phyloP scores from a whole-genome alignment of 2,329 filamentous ascomycete species.

The Emericellopsis atlantica region DNA sequence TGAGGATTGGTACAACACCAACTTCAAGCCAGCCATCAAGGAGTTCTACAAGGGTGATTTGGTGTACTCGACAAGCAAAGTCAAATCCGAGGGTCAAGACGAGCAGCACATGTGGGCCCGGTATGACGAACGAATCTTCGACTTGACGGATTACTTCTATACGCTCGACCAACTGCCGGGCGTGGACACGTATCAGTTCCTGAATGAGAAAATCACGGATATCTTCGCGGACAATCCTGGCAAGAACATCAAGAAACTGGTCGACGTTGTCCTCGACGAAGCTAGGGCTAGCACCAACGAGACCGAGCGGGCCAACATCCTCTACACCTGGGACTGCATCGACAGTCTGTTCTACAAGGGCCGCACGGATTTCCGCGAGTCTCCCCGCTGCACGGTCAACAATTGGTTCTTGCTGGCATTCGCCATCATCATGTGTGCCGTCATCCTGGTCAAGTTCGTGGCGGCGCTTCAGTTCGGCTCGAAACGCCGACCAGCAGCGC shows the following conservation, averaged over 20 bases:
- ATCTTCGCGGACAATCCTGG: constrained; percentile 67
- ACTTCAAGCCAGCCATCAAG: constrained; percentile 67
- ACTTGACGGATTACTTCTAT: constrained; percentile 84
- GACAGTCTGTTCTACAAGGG: constrained; percentile 75
- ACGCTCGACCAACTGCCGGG: constrained; percentile 51
- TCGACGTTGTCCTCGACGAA: constrained; percentile 40
- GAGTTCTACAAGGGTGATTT: constrained; percentile 81
- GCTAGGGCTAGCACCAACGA: constrained; percentile 28
- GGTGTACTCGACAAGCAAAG: constrained; percentile 50
- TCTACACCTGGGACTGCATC: constrained; percentile 67
- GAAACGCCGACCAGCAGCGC: constrained; percentile 75
- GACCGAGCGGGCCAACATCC: constrained; percentile 35
- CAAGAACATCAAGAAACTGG: constrained; percentile 58
- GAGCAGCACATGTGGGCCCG: constrained; percentile 68
- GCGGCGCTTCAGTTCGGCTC: constrained; percentile 87
- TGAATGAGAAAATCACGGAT: constrained; percentile 54
- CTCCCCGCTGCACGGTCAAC: constrained; percentile 69
- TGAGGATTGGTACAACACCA: constrained; percentile 63
- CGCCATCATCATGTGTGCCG: constrained; percentile 67
- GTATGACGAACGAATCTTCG: constrained; percentile 66
- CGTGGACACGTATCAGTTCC: constrained; percentile 50
- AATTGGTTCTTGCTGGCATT: constrained; percentile 84
- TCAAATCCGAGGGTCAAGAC: constrained; percentile 54
- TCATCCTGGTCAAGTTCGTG: constrained; percentile 82
- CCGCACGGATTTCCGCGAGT: constrained; percentile 70